phyloP scores from a whole-genome alignment of 169 alveolate genomes.

The Plasmodium yoelii region DNA sequence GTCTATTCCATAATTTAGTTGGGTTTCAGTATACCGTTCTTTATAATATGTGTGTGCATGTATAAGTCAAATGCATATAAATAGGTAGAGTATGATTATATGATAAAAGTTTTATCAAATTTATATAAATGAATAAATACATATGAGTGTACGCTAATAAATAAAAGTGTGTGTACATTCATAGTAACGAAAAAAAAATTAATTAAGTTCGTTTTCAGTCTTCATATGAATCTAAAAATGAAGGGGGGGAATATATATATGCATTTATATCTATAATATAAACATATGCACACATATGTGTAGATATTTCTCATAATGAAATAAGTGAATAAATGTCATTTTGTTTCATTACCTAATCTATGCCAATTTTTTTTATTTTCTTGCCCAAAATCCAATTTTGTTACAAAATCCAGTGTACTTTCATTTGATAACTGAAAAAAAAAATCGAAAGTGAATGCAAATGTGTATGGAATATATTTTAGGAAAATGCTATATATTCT shows the following conservation, averaged over 20 bases:
- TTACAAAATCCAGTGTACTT: slow-evolving; percentile 63
- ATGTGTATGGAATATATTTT: background rate
- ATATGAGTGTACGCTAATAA: background rate
- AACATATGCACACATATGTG: background rate
- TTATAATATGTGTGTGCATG: too few relatives aligned
- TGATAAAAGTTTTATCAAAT: background rate
- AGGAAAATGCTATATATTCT: background rate
- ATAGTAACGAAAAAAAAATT: slow-evolving; percentile 2
- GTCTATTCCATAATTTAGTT: too few relatives aligned
- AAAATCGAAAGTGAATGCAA: background rate
- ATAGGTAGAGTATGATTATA: too few relatives aligned
- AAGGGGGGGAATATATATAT: background rate
- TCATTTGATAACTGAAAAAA: slow-evolving; percentile 66
- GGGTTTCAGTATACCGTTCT: too few relatives aligned
- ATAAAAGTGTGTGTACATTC: slow-evolving; percentile 10
- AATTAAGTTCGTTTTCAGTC: slow-evolving; percentile 7
- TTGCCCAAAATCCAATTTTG: slow-evolving; percentile 59
- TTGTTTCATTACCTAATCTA: slow-evolving; percentile 21
- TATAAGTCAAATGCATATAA: too few relatives aligned
- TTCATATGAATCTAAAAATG: slow-evolving; percentile 32
- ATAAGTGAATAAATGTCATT: background rate
- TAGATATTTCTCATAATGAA: too few relatives aligned
- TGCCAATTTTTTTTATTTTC: slow-evolving; percentile 73
- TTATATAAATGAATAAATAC: background rate
- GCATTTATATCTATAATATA: background rate